Evolutionary conservation across 2,329 filamentous ascomycete genomes (phyloP), one percentile per base, ranked within the genome.

Genomic region (Chaetomium olivaceum): DNA sequence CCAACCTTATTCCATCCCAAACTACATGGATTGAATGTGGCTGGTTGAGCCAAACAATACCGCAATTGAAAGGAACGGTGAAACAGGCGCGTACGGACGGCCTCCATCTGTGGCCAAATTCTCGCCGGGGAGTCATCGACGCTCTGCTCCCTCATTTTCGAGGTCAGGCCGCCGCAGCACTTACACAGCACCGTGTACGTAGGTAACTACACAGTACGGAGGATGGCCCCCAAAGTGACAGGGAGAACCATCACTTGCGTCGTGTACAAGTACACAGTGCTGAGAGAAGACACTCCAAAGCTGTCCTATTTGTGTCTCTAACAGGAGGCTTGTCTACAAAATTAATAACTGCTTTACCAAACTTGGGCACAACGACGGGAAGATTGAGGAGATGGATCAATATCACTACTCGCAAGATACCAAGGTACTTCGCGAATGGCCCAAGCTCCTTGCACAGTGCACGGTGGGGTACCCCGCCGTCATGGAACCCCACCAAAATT

Each of bases 91-190:
- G 5, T 29, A 29, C 16, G 16, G 16, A 43, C 16, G 39, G 16
- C 21, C 48, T n/a, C 4, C 19, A 19, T 12, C n/a, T 36, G 39
- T 33, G 12, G 16, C 21, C 51, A 7, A 21, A 14, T 36, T 8
- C 62, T 65, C 63, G 54, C 63, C 59, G 63, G 46, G 33, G 63
- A 65, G 63, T 65, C 63, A 65, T 43, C 5, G 14, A 19, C 55
- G 25, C 29, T 33, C 62, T 46, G 9, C 36, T 36, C 7, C 9
- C 36, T 27, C n/a, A 16, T 8, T 7, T 23, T 19, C 33, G 33
- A 19, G 7, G 19, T 25, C 31, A 21, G 29, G 39, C 11, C n/a
- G 39, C 27, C 31, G 31, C 36, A 16, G 36, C 36, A 19, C 36
- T 23, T n/a, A n/a, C n/a, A n/a, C n/a, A n/a, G n/a, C n/a, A n/a